phyloP scores from a whole-genome alignment of 164 flowering plant genomes.

The Piper longum region DNA sequence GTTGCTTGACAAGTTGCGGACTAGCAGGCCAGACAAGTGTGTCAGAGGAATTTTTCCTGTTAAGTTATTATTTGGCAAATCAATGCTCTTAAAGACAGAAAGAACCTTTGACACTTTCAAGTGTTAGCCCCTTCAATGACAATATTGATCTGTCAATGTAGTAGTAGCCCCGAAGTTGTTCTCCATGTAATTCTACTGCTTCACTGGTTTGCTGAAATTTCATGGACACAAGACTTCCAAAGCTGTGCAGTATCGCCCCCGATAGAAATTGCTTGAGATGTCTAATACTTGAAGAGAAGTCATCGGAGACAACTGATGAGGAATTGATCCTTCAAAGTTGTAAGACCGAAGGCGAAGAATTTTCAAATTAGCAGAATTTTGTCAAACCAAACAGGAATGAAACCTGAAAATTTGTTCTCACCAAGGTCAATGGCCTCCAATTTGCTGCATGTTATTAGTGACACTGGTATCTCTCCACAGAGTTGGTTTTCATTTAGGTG shows the following conservation, averaged over 20 bases:
- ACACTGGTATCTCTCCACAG: constrained; percentile 15
- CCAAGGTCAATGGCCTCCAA: constrained; percentile 17
- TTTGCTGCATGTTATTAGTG: constrained; percentile 7
- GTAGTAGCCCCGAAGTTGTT: neutral
- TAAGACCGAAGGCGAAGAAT: constrained; percentile 16
- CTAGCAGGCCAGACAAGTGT: too few relatives aligned
- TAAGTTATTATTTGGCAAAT: constrained; percentile 20
- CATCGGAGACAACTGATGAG: constrained; percentile 3
- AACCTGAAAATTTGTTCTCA: constrained; percentile 23
- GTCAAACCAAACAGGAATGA: constrained; percentile 18
- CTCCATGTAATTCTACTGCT: neutral
- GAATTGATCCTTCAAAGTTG: constrained; percentile 13
- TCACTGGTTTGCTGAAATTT: neutral
- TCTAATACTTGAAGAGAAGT: constrained; percentile 21
- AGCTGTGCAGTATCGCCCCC: constrained; percentile 21
- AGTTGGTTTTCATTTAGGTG: constrained; percentile 12
- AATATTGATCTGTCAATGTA: neutral
- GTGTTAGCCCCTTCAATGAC: constrained; percentile 10
- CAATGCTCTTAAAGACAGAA: constrained; percentile 7
- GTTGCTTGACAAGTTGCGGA: too few relatives aligned
- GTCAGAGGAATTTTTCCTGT: constrained; percentile 16
- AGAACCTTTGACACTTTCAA: constrained; percentile 5
- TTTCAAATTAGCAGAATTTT: neutral
- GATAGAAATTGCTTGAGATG: constrained; percentile 14
- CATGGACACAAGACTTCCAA: constrained; percentile 18